Evolutionary conservation across 2,329 filamentous ascomycete genomes (phyloP).

Genomic region (Cladosporium sp.): DNA sequence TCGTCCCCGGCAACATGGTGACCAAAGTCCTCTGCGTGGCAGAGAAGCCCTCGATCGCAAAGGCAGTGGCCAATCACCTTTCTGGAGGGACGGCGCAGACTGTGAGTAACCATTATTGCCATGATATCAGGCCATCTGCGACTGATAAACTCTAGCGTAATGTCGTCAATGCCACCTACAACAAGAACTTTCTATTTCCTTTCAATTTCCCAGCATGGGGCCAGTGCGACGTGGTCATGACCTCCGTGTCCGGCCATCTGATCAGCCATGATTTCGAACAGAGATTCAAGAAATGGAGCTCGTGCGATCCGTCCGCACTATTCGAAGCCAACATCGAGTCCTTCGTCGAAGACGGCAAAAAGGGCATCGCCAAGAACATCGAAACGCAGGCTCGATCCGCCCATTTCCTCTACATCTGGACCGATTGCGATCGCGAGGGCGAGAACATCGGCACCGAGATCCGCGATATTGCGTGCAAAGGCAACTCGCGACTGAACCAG

Average conservation of each 20-base stretch:
- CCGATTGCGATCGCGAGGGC: conserved; percentile 94
- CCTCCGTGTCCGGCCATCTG: conserved; percentile 83
- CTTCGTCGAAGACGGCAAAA: conserved; percentile 66
- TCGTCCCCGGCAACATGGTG: conserved; percentile 29
- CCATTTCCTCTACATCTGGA: conserved; percentile 89
- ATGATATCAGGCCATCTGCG: background rate
- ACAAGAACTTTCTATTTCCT: conserved; percentile 91
- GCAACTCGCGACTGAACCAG: conserved; percentile 58
- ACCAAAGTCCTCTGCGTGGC: conserved; percentile 66
- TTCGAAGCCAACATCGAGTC: conserved; percentile 75
- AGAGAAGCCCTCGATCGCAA: conserved; percentile 91
- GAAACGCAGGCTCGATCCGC: conserved; percentile 65
- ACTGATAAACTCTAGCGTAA: conserved; percentile 47
- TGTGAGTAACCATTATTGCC: conserved; percentile 46
- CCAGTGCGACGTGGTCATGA: conserved; percentile 82
- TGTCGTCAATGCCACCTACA: conserved; percentile 63
- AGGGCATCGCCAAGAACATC: conserved; percentile 78
- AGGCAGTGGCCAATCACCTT: conserved; percentile 84
- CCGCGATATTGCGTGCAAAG: conserved; percentile 67
- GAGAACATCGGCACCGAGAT: conserved; percentile 95
- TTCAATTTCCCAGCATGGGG: conserved; percentile 85
- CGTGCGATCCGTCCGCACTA: conserved; percentile 69
- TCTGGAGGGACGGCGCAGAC: conserved; percentile 67
- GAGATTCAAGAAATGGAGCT: conserved; percentile 71
- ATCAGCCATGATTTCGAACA: conserved; percentile 70